These are phyloP conservation scores for Lathyrus aphaca DNA, from an alignment of 306 rosid genomes.

Conservation along the genomic window DNA sequence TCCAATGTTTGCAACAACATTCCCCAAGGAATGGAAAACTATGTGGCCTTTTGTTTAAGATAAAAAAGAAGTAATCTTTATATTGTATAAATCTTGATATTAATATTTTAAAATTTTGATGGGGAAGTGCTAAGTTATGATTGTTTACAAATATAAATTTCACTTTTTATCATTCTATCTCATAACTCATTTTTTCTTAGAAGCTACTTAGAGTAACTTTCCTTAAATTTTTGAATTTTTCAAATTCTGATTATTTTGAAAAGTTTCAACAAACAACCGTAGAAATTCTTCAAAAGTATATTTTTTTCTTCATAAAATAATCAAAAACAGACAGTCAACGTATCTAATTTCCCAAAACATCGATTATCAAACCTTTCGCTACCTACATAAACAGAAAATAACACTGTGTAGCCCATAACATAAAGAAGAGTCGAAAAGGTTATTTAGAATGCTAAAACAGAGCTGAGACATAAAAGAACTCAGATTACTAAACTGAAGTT, in stretches of 20 bases:
- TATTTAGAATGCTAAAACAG: background rate
- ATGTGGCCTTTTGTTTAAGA: constrained; percentile 1
- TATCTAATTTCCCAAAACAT: constrained; percentile 24
- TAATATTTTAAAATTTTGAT: background rate
- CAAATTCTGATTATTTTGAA: background rate
- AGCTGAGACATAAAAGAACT: background rate
- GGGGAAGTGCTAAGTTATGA: background rate
- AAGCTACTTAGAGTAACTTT: background rate
- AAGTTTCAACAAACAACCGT: background rate
- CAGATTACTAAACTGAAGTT: background rate
- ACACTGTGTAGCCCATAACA: background rate
- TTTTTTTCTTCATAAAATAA: background rate
- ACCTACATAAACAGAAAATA: background rate
- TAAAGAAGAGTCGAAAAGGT: background rate
- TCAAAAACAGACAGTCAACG: background rate
- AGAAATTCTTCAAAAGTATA: background rate
- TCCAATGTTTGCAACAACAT: background rate
- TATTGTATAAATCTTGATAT: background rate
- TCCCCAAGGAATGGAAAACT: background rate
- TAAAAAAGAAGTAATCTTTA: background rate
- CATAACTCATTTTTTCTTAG: background rate
- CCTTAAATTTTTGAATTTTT: background rate
- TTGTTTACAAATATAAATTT: constrained; percentile 1
- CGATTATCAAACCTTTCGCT: background rate
- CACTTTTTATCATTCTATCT: background rate